A percentile compares a stretch with the other conserved stretches of the same genome.
phyloP scores from a whole-genome alignment of 192 early-diverging fungal species.

The Backusella macrospora region DNA sequence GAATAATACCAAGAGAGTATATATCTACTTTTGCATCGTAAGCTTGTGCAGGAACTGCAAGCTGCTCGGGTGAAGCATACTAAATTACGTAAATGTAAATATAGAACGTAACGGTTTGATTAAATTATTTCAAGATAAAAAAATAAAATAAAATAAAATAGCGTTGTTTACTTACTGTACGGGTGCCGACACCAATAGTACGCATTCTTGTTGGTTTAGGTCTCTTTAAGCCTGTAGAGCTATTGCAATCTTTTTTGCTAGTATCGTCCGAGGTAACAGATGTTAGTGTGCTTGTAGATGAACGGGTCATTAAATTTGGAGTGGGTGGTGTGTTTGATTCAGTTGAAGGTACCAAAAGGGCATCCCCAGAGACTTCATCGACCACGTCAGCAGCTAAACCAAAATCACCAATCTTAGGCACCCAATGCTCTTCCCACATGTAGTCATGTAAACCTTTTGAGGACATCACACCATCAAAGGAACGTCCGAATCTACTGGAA shows the following conservation, averaged over 20 bases:
- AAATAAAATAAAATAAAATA: not conserved
- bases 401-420: conserved; percentile 95
- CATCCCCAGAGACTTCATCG: conserved; percentile 26
- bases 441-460: conserved; percentile 18
- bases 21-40: conserved; percentile 89
- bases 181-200: conserved; percentile 75
- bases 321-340: not conserved
- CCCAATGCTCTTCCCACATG: conserved; percentile 49
- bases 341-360: not conserved
- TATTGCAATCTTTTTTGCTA: not conserved
- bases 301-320: not conserved
- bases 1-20: conserved; percentile 94
- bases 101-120: not conserved
- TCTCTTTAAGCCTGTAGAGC: not conserved
- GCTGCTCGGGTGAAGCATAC: conserved; percentile 88
- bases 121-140: not conserved
- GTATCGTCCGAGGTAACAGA: not conserved
- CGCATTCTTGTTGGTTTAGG: conserved; percentile 27
- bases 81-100: conserved; percentile 16
- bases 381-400: conserved; percentile 81
- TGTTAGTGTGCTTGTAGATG: not conserved
- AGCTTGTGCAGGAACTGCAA: conserved; percentile 48
- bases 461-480: conserved; percentile 25
- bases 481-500: conserved; percentile 11
- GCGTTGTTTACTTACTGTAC: conserved; percentile 54